Conservation (phyloP, 225 moss, liverwort and hornwort species). For the Sphagnum tenellum region DNA sequence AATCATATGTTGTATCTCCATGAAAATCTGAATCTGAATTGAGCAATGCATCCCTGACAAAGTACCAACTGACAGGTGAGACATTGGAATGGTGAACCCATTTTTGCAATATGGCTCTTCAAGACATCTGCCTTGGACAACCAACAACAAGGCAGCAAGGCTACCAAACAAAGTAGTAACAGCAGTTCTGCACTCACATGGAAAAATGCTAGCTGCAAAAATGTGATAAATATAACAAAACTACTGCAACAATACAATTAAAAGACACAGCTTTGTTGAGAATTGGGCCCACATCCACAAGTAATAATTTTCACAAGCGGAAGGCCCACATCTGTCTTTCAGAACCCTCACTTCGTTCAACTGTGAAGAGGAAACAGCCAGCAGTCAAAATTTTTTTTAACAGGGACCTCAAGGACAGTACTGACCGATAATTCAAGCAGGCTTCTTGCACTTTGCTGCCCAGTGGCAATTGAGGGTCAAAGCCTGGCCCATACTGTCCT, state of each 20-base stretch:
- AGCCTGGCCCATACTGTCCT: constrained; percentile 82
- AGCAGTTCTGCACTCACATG: background rate
- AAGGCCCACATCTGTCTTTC: constrained; percentile 1
- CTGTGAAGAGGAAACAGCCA: background rate
- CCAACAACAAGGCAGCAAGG: background rate
- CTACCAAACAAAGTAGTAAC: background rate
- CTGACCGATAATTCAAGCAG: constrained; percentile 70
- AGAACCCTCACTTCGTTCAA: background rate
- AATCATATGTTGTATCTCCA: constrained; percentile 5
- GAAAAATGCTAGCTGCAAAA: too few relatives aligned
- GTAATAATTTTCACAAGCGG: background rate
- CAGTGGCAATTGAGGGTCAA: constrained; percentile 56
- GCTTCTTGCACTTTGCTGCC: constrained; percentile 75
- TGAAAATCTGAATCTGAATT: constrained; percentile 6
- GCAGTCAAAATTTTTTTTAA: background rate
- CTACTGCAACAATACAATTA: background rate
- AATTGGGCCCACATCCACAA: background rate
- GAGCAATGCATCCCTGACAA: constrained; percentile 56
- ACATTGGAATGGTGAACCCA: background rate
- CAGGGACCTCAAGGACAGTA: background rate
- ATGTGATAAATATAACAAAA: background rate
- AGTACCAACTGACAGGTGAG: background rate
- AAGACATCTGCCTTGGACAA: background rate
- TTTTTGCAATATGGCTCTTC: background rate
- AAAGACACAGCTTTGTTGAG: background rate